These are phyloP conservation scores for Nitzschia sp. DNA, from an alignment of 108 stramenopile genomes.

Conservation along the genomic window DNA sequence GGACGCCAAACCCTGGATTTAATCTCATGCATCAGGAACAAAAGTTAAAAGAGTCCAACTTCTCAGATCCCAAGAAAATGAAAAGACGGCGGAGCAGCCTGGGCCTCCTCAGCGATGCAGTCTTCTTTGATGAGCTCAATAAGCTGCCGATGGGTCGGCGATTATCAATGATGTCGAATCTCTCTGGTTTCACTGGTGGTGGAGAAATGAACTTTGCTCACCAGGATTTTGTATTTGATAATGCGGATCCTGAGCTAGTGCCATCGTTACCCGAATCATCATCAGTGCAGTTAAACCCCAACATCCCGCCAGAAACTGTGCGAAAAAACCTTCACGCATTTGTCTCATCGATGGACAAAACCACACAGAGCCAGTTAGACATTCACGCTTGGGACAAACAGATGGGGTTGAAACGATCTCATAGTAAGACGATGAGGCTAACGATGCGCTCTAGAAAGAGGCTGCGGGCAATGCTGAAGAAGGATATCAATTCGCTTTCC, in stretches of 20 bases:
- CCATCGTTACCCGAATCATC: not conserved
- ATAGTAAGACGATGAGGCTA: conserved; percentile 76
- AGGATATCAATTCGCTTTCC: conserved; percentile 15
- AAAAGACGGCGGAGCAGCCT: conserved; percentile 15
- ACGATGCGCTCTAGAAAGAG: conserved; percentile 63
- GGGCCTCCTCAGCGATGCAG: not conserved
- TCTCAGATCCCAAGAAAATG: conserved; percentile 1
- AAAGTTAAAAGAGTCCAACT: conserved; percentile 3
- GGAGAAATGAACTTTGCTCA: not conserved
- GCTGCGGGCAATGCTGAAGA: conserved; percentile 36
- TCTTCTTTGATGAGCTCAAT: not conserved
- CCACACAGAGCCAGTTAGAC: conserved; percentile 60
- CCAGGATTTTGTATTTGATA: not conserved
- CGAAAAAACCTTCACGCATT: conserved; percentile 21
- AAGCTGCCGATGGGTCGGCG: not conserved
- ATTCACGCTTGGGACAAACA: conserved; percentile 85
- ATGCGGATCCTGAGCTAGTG: not conserved
- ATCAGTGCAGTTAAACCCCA: not conserved
- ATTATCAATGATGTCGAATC: not conserved
- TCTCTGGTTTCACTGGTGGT: not conserved
- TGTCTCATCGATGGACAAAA: conserved; percentile 57
- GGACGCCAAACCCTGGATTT: not conserved
- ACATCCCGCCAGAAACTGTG: conserved; percentile 8
- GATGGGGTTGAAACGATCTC: conserved; percentile 75
- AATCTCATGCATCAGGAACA: not conserved